phyloP scores from a whole-genome alignment of 306 rosid genomes.

The Chamaecrista fasciculata region DNA sequence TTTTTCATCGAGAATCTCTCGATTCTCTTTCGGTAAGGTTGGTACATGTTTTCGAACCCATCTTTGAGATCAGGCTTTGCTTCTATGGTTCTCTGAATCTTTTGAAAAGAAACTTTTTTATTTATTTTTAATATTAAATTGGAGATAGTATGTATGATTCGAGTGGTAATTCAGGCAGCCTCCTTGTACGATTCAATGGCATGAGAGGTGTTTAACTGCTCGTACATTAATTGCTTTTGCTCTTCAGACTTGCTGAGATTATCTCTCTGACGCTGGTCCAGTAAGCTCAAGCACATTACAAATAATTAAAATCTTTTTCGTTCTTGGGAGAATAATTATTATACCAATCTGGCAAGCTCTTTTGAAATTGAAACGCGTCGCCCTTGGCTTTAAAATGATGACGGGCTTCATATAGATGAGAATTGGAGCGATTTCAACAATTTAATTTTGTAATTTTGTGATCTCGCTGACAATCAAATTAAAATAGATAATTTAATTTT shows the following conservation, averaged over 20 bases:
- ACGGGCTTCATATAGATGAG: too few relatives aligned
- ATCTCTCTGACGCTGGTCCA: slow-evolving; percentile 88
- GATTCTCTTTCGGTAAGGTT: slow-evolving; percentile 39
- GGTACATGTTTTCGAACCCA: slow-evolving; percentile 27
- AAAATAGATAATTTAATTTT: too few relatives aligned
- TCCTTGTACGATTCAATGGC: slow-evolving; percentile 41
- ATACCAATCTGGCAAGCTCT: background rate
- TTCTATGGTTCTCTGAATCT: background rate
- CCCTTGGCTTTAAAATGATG: too few relatives aligned
- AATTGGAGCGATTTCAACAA: too few relatives aligned
- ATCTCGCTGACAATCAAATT: too few relatives aligned
- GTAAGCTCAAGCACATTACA: slow-evolving; percentile 68
- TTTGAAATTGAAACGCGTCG: background rate
- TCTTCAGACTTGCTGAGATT: slow-evolving; percentile 85
- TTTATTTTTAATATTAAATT: background rate
- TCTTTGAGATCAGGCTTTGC: background rate
- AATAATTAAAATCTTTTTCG: too few relatives aligned
- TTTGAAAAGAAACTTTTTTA: background rate
- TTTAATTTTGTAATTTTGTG: too few relatives aligned
- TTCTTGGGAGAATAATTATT: background rate
- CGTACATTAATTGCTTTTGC: slow-evolving; percentile 66
- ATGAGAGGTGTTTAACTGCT: slow-evolving; percentile 65
- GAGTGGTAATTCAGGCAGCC: slow-evolving; percentile 96
- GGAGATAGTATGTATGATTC: background rate
- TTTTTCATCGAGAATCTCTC: slow-evolving; percentile 28